Base-by-base conservation (phyloP, 805 yeast species). In the Ogataea pini region DNA sequence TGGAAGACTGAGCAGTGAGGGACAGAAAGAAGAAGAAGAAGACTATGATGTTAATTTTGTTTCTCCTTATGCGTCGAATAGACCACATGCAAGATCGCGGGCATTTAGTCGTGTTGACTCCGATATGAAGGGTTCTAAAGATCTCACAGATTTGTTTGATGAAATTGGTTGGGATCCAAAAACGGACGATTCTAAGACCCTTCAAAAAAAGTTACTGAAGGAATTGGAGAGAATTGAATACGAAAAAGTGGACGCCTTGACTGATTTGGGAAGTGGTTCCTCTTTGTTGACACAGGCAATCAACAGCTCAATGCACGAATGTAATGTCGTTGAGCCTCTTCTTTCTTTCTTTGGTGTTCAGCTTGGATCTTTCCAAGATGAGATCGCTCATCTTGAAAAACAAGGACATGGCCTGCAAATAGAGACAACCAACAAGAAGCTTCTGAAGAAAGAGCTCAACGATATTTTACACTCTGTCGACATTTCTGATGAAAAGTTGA, bases 341-440 rank as follows among this genome's bases (percentile, higher is more conserved):
- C 65, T 85, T 46, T 76, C 81, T 2, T 69, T 78, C 27, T 82
- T 82, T 54, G 72, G 80, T 13, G 82, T 83, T 54, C 87, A 84
- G 52, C 66, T 85, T 42, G 75, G 82, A 12, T 76, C 83, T 2
- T 78, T 89, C 31, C 77, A 83, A 12, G 80, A 80, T 3, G 92
- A 86, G 51, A 80, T 91, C 43, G 77, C 79, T 39, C 78, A 76
- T 44, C 82, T 90, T 36, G 96, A 89, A 60, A 72, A 74, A 29
- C 86, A 85, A 61, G 83, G 91, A 2, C 81, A 85, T 57, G 96
- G 96, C 42, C 67, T 89, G 14, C 97, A 91, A 66, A 85, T 91
- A 6, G 84, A 83, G 56, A 80, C 92, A 4, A 82, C 88, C 37
- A 91, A 91, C 67, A 87, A 86, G 64, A 88, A 87, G 58, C 63